Evolutionary conservation across 495 filamentous ascomycete species (phyloP), one percentile per base, ranked within the genome.

Genomic region (Hypoxylon fuscum): DNA sequence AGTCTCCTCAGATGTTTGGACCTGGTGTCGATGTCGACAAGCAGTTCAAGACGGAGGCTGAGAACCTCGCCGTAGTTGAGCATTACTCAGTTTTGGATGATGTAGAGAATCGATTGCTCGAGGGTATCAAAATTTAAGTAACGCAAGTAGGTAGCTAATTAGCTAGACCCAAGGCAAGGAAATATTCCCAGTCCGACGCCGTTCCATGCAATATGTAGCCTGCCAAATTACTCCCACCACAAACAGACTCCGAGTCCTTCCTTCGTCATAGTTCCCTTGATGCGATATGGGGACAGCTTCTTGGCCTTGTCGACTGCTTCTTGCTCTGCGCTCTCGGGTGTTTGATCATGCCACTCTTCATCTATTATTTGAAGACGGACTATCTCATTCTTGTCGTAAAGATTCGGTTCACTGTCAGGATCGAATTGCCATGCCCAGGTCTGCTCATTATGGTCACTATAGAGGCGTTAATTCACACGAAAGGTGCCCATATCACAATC

Each of bases 21-120:
- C 94, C 95, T 0, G 92, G 93, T n/a, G 88, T 93, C 52, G 96
- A 98, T 67, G 92, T 93, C 8, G 88, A 97, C 70, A 98, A 98
- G 80, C 79, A 96, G 71, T 98, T 96, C 72, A 77, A 85, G 70
- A 90, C 76, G 52, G 95, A 98, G 76, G 92, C 89, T 0, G 96
- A 98, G 81, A 98, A 98, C 71, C 72, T 98, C 44, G 95, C 96
- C 52, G 95, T 98, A 12, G 81, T 93, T 66, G 93, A 96, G 73
- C 93, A 97, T 72, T 89, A 92, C 66, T 96, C 89, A 66, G 90
- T 97, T 37, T 76, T 98, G 48, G 87, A 95, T 59, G 90, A 88
- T 10, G 86, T 98, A 55, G 92, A 97, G 76, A 83, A 92, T 64
- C 84, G 95, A 69, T 75, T 98, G 53, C 76, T 98, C 69, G 75